Conservation (phyloP, 768 basidiomycete species). For the Chlorophyllum brunneum region DNA sequence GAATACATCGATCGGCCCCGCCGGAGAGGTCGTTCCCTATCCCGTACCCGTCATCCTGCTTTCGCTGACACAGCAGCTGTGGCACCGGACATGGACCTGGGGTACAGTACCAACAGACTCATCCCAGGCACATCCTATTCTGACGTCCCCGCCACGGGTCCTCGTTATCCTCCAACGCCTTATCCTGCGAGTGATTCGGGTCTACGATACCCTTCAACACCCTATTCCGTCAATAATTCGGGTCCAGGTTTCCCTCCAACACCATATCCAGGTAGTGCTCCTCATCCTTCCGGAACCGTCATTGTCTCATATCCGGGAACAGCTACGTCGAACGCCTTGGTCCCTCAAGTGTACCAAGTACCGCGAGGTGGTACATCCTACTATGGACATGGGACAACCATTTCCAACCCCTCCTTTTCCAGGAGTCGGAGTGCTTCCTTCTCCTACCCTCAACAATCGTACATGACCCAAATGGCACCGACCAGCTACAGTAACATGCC, state of each 20-base stretch:
- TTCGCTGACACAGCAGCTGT: constrained; percentile 21
- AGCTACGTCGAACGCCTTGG: constrained; percentile 13
- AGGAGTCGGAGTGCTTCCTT: constrained; percentile 12
- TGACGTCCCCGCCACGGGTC: constrained; percentile 2
- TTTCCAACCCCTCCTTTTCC: neutral
- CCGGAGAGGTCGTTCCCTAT: constrained; percentile 30
- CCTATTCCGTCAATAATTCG: neutral
- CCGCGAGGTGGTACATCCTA: neutral
- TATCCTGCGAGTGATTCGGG: neutral
- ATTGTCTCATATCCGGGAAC: constrained; percentile 24
- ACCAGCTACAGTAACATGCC: constrained; percentile 6
- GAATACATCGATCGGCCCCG: constrained; percentile 23
- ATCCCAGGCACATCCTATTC: neutral
- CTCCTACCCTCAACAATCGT: constrained; percentile 13
- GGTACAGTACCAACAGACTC: neutral
- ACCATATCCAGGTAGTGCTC: constrained; percentile 11
- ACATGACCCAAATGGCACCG: constrained; percentile 1
- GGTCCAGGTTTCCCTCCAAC: constrained; percentile 13
- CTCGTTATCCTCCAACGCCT: constrained; percentile 12
- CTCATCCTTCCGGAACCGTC: constrained; percentile 3
- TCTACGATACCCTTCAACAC: constrained; percentile 12
- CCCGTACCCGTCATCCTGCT: constrained; percentile 19
- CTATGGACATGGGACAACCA: neutral
- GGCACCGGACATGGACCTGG: constrained; percentile 15
- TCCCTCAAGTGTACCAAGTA: neutral